Conservation (phyloP, 1,284 basidiomycete genomes). For the Malassezia caprae region DNA sequence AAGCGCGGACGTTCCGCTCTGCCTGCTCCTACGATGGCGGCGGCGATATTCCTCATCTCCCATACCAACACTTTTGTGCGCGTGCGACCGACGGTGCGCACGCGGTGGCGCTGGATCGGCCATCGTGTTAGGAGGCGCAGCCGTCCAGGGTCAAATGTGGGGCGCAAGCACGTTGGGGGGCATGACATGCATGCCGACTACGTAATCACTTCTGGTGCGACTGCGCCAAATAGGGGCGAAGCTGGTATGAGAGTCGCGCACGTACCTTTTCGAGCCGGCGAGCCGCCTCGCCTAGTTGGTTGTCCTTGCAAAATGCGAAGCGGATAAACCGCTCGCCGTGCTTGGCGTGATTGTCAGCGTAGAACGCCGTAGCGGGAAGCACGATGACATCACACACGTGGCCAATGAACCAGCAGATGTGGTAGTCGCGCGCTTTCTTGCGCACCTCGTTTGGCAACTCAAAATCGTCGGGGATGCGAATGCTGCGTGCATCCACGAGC, state of each 20-base stretch:
- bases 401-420: slow-evolving; percentile 52
- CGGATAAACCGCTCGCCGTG: slow-evolving; percentile 34
- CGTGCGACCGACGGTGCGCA: not conserved
- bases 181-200: not conserved
- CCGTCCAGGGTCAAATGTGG: not conserved
- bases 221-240: not conserved
- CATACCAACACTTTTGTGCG: not conserved
- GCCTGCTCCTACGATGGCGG: not conserved
- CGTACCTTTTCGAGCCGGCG: slow-evolving; percentile 27
- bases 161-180: not conserved
- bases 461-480: slow-evolving; percentile 74
- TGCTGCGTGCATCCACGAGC: slow-evolving; percentile 64
- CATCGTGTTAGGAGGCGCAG: not conserved
- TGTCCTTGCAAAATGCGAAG: slow-evolving; percentile 44
- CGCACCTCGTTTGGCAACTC: slow-evolving; percentile 72
- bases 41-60: not conserved
- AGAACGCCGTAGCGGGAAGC: slow-evolving; percentile 44
- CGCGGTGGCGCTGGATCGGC: not conserved
- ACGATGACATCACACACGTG: slow-evolving; percentile 41
- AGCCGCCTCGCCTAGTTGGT: slow-evolving; percentile 33
- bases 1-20: not conserved
- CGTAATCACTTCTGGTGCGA: not conserved
- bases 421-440: slow-evolving; percentile 73
- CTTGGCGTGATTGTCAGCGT: slow-evolving; percentile 23
- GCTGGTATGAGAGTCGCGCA: slow-evolving; percentile 3